A percentile compares a stretch with the other conserved stretches of the same genome.
Evolutionary conservation across 148 eudicot genomes (phyloP).

Genomic region (Fallopia convolvulus): DNA sequence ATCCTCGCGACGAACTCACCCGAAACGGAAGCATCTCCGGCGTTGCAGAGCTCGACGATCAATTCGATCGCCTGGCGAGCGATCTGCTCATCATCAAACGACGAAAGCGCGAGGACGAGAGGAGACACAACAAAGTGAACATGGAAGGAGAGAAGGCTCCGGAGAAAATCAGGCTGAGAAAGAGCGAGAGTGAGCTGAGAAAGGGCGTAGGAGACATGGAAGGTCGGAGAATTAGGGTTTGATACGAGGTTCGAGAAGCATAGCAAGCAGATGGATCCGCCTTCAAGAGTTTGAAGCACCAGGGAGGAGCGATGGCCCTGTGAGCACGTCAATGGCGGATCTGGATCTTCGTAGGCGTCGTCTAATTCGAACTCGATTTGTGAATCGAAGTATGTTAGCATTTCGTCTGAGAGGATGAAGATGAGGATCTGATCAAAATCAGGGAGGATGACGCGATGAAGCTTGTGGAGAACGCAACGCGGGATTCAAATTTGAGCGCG

Average conservation of each 20-base stretch:
- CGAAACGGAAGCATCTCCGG: conserved; percentile 29
- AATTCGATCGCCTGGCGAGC: conserved; percentile 47
- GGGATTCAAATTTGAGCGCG: conserved; percentile 7
- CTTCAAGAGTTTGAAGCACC: conserved; percentile 42
- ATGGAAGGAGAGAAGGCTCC: conserved; percentile 44
- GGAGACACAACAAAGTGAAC: conserved; percentile 64
- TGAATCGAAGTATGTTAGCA: conserved; percentile 4
- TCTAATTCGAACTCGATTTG: conserved; percentile 5
- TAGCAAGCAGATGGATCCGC: conserved; percentile 70
- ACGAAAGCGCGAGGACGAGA: conserved; percentile 38
- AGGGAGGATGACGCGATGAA: background rate
- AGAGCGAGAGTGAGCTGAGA: conserved; percentile 70
- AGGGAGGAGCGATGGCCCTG: conserved; percentile 62
- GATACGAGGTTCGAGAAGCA: conserved; percentile 79
- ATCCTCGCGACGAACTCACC: conserved; percentile 55
- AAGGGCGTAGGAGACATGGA: conserved; percentile 89
- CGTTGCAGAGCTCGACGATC: conserved; percentile 27
- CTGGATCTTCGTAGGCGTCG: background rate
- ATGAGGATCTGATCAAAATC: background rate
- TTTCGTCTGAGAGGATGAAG: background rate
- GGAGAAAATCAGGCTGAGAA: conserved; percentile 53
- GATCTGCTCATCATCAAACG: conserved; percentile 54
- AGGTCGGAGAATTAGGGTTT: conserved; percentile 54
- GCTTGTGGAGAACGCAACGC: background rate
- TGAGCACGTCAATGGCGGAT: conserved; percentile 34